phyloP scores from a whole-genome alignment of 139 green algal species.

The Chlamydomonas sphaeroides region DNA sequence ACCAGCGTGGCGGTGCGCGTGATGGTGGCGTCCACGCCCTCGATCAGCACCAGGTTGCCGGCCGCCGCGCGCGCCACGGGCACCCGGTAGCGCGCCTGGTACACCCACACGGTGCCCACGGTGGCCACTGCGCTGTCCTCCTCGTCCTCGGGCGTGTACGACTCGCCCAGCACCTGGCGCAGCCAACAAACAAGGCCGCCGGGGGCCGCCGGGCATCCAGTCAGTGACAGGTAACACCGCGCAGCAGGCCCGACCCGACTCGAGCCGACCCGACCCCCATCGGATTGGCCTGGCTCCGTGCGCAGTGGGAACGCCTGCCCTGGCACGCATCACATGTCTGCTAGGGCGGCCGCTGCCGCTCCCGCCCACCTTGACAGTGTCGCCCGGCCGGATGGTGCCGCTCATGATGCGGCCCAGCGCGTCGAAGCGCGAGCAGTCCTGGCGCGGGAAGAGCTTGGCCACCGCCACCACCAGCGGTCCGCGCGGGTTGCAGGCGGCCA shows the following conservation, averaged over 20 bases:
- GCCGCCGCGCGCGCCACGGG: constrained; percentile 80
- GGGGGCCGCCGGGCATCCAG: no score
- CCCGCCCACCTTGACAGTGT: constrained; percentile 68
- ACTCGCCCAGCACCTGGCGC: constrained; percentile 84
- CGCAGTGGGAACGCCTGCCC: no score
- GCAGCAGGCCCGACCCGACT: no score
- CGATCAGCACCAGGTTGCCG: constrained; percentile 90
- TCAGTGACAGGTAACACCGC: no score
- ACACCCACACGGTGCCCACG: constrained; percentile 75
- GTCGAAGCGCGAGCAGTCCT: constrained; percentile 88
- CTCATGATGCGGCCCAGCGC: constrained; percentile 92
- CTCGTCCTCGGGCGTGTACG: constrained; percentile 97
- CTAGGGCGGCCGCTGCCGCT: no score
- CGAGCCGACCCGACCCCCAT: no score
- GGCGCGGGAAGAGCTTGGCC: constrained; percentile 95
- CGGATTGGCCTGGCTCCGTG: no score
- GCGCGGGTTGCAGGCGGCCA: constrained; percentile 80
- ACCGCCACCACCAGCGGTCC: constrained; percentile 92
- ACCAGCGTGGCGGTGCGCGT: constrained; percentile 94
- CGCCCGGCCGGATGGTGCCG: constrained; percentile 87
- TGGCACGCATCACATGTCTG: no score
- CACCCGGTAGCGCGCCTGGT: constrained; percentile 89
- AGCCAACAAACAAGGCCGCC: no score
- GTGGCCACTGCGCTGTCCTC: constrained; percentile 89
- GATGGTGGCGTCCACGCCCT: constrained; percentile 93